Evolutionary conservation across 164 flowering plant genomes (phyloP).

Genomic region (Amborella trichopoda): DNA sequence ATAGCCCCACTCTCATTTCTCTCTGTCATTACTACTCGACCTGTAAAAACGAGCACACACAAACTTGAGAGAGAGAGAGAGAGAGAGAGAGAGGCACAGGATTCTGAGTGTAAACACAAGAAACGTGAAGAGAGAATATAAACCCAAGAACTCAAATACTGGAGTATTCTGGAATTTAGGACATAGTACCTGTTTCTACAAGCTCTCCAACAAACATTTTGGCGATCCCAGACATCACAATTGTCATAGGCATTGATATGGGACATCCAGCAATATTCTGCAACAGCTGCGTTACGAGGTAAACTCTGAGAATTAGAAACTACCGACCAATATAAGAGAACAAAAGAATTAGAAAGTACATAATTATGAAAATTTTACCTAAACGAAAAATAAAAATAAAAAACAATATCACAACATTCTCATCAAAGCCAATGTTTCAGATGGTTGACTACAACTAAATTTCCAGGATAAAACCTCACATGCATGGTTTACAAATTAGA

Average conservation of each 20-base stretch:
- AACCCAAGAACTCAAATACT: background rate
- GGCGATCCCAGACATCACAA: constrained; percentile 89
- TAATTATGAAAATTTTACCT: no score
- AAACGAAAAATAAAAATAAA: no score
- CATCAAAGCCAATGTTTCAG: no score
- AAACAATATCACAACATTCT: no score
- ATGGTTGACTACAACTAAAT: no score
- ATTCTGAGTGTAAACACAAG: background rate
- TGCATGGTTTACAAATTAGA: no score
- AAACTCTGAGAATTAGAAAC: no score
- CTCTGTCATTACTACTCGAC: constrained; percentile 74
- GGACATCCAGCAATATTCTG: constrained; percentile 77
- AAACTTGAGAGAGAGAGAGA: no score
- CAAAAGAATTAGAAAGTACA: no score
- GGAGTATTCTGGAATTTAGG: background rate
- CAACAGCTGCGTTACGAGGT: constrained; percentile 46
- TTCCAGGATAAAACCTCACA: no score
- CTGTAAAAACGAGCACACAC: no score
- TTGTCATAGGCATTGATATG: constrained; percentile 79
- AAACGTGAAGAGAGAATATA: background rate
- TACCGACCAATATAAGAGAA: no score
- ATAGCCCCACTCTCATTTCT: constrained; percentile 83
- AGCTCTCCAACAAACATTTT: constrained; percentile 98
- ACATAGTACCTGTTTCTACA: constrained; percentile 63
- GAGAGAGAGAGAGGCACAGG: background rate